Percentiles rank a stretch among this genome's conserved stretches.
These are phyloP conservation scores for Fusarium nygamai DNA, from an alignment of 2,329 filamentous ascomycete species.

Conservation along the genomic window DNA sequence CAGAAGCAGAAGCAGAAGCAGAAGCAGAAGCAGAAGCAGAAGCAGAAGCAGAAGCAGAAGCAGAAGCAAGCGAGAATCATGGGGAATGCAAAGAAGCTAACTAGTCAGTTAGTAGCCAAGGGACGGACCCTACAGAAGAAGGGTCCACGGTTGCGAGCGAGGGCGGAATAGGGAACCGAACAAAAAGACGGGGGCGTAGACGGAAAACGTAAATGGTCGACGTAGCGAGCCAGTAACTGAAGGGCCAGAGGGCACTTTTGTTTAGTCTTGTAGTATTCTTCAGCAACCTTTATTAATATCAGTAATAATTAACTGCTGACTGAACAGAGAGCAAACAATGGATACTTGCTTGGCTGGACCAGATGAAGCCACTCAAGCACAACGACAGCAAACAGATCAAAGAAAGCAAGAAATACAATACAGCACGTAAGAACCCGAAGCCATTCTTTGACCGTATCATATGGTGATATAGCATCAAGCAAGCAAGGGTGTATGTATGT, in stretches of 20 bases:
- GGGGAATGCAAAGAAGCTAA: constrained; percentile 18
- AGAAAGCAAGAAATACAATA: neutral
- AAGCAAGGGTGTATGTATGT: neutral
- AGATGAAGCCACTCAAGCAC: neutral
- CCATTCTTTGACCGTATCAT: constrained; percentile 1
- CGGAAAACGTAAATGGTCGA: constrained; percentile 29
- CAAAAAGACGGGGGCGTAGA: constrained; percentile 3
- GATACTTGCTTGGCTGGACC: neutral
- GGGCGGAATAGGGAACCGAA: constrained; percentile 36
- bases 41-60: too few species aligned
- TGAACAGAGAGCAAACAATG: neutral
- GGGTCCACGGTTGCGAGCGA: constrained; percentile 8
- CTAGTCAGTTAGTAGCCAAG: neutral
- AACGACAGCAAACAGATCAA: neutral
- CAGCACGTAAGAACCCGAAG: constrained; percentile 14
- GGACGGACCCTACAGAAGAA: neutral
- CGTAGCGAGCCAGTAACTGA: constrained; percentile 23
- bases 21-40: too few species aligned
- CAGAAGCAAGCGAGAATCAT: constrained; percentile 29
- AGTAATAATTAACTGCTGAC: neutral
- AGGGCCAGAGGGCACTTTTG: constrained; percentile 1
- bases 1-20: too few species aligned
- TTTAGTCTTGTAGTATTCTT: constrained; percentile 1
- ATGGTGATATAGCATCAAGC: neutral
- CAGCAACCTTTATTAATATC: neutral